Evolutionary conservation across 2,329 filamentous ascomycete species (phyloP).

Genomic region (Lasiodiplodia hormozganensis): DNA sequence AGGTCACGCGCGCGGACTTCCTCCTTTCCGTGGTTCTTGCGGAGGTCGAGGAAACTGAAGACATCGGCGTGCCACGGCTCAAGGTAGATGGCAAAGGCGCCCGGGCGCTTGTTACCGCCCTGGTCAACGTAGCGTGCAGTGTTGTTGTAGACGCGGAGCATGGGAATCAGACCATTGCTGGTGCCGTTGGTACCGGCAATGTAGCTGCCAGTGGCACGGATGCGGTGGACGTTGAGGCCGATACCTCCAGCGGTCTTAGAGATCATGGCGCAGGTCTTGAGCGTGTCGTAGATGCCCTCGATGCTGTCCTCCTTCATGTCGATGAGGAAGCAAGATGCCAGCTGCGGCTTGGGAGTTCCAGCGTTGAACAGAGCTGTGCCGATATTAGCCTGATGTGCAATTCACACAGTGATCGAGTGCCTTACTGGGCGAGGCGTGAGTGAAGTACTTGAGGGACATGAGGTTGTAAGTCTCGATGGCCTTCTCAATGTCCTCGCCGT

Average conservation of each 20-base stretch:
- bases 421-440: conserved; percentile 80
- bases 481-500: conserved; percentile 92
- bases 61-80: conserved; percentile 99
- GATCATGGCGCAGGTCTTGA: conserved; percentile 99
- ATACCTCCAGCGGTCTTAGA: conserved; percentile 99
- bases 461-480: conserved; percentile 98
- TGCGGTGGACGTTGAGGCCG: conserved; percentile 94
- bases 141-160: conserved; percentile 99
- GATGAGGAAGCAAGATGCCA: conserved; percentile 98
- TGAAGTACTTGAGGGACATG: conserved; percentile 99
- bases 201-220: conserved; percentile 96
- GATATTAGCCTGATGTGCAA: neutral
- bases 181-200: conserved; percentile 98
- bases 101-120: conserved; percentile 98
- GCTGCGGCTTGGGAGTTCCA: conserved; percentile 90
- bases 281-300: conserved; percentile 97
- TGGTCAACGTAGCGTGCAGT: conserved; percentile 98
- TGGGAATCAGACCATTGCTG: conserved; percentile 95
- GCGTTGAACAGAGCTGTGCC: conserved; percentile 89
- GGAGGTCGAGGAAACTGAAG: conserved; percentile 94
- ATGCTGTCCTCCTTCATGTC: conserved; percentile 99
- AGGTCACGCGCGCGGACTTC: conserved; percentile 96
- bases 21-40: conserved; percentile 99
- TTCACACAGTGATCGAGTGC: neutral
- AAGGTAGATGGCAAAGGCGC: conserved; percentile 97